Conservation (phyloP, 495 filamentous ascomycete genomes). For the Penicillium herquei region DNA sequence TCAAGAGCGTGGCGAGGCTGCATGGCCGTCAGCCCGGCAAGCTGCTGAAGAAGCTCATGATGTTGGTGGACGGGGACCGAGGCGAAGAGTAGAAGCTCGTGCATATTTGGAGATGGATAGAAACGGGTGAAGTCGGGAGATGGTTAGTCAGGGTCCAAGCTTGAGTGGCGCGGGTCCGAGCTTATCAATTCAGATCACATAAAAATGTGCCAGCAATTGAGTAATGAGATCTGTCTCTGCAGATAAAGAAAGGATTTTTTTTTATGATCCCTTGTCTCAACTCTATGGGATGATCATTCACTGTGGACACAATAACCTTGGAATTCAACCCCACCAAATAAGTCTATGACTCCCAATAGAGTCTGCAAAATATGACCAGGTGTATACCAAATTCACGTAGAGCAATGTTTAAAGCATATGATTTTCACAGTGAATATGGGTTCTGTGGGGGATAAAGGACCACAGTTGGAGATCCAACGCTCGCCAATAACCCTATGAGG, state of each 20-base stretch:
- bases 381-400: not conserved
- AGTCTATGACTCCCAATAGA: not conserved
- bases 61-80: slow-evolving; percentile 47
- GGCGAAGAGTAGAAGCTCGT: slow-evolving; percentile 49
- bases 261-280: not conserved
- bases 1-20: slow-evolving; percentile 58
- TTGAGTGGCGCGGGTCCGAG: slow-evolving; percentile 11
- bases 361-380: not conserved
- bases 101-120: slow-evolving; percentile 32
- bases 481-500: slow-evolving; percentile 1
- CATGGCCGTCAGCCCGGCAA: slow-evolving; percentile 67
- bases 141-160: slow-evolving; percentile 27
- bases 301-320: too few species aligned
- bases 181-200: slow-evolving; percentile 7
- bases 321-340: not conserved
- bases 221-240: slow-evolving; percentile 1
- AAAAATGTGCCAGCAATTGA: slow-evolving; percentile 3
- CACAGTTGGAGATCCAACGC: not conserved
- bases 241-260: not conserved
- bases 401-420: too few species aligned
- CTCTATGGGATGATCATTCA: too few species aligned
- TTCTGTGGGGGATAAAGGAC: not conserved
- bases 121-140: slow-evolving; percentile 29
- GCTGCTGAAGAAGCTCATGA: slow-evolving; percentile 63
- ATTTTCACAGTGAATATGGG: not conserved